Conservation (phyloP, 257 asterid genomes). For the Plantago elongata region DNA sequence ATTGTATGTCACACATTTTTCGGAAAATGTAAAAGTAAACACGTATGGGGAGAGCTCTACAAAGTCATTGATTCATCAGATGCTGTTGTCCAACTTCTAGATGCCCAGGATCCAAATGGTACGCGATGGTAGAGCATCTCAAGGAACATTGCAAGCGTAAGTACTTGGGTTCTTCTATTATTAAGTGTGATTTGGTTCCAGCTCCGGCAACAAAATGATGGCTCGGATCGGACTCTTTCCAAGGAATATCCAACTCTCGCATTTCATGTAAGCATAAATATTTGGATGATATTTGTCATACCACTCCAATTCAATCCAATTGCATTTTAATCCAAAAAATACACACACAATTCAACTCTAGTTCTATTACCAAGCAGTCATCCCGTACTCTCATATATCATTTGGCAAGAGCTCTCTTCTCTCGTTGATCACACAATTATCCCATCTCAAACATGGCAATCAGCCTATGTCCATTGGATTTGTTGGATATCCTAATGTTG, state of each 20-base stretch:
- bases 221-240: slow-evolving; percentile 76
- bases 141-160: slow-evolving; percentile 90
- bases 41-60: slow-evolving; percentile 99
- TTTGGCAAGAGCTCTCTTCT: slow-evolving; percentile 95
- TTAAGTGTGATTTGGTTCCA: slow-evolving; percentile 94
- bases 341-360: too few species aligned
- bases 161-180: slow-evolving; percentile 67
- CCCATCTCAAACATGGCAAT: slow-evolving; percentile 84
- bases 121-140: slow-evolving; percentile 97
- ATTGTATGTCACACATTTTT: slow-evolving; percentile 84
- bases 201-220: slow-evolving; percentile 96
- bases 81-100: slow-evolving; percentile 87
- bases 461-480: slow-evolving; percentile 96
- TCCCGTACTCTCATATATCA: too few species aligned
- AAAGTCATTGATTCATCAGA: slow-evolving; percentile 31
- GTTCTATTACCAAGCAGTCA: too few species aligned
- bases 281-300: too few species aligned
- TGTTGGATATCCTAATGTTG: slow-evolving; percentile 95
- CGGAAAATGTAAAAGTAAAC: slow-evolving; percentile 98
- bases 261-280: slow-evolving; percentile 90
- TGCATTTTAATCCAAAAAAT: too few species aligned
- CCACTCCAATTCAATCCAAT: too few species aligned
- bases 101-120: slow-evolving; percentile 96
- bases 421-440: slow-evolving; percentile 77
- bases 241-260: slow-evolving; percentile 93